Evolutionary conservation across 2,329 filamentous ascomycete genomes (phyloP).

Genomic region (Mariannaea sp.): DNA sequence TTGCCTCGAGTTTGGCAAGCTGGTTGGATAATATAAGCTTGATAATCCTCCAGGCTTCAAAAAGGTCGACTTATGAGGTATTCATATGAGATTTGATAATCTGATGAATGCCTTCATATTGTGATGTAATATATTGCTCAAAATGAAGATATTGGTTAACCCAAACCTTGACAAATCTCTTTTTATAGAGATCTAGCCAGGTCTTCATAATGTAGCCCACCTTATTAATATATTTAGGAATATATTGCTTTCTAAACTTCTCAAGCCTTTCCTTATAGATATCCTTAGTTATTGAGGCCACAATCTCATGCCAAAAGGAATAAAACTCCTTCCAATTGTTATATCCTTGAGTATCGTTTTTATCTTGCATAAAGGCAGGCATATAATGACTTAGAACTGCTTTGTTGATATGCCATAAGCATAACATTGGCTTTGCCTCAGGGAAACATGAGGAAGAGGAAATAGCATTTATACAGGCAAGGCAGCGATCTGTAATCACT

Average conservation of each 20-base stretch:
- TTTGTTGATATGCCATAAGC: constrained; percentile 11
- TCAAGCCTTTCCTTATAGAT: constrained; percentile 26
- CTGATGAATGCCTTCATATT: background rate
- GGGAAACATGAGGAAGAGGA: no score
- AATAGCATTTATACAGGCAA: constrained; percentile 4
- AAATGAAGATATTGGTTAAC: constrained; percentile 27
- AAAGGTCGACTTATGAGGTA: constrained; percentile 23
- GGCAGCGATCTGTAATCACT: background rate
- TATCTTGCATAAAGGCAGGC: constrained; percentile 1
- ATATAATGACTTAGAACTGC: background rate
- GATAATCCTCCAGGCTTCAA: constrained; percentile 25
- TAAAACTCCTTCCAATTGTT: constrained; percentile 29
- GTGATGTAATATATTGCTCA: constrained; percentile 23
- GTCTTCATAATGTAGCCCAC: constrained; percentile 29
- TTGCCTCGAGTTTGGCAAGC: constrained; percentile 17
- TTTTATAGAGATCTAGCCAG: constrained; percentile 28
- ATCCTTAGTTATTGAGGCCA: constrained; percentile 22
- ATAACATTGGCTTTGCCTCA: constrained; percentile 20
- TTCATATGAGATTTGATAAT: constrained; percentile 20
- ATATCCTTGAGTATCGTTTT: background rate
- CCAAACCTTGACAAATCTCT: constrained; percentile 29
- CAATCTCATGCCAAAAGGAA: constrained; percentile 28
- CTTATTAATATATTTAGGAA: constrained; percentile 17
- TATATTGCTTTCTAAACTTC: constrained; percentile 24
- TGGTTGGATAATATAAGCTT: constrained; percentile 12